phyloP scores from a whole-genome alignment of 257 asterid genomes.

The Solanum tarijense region DNA sequence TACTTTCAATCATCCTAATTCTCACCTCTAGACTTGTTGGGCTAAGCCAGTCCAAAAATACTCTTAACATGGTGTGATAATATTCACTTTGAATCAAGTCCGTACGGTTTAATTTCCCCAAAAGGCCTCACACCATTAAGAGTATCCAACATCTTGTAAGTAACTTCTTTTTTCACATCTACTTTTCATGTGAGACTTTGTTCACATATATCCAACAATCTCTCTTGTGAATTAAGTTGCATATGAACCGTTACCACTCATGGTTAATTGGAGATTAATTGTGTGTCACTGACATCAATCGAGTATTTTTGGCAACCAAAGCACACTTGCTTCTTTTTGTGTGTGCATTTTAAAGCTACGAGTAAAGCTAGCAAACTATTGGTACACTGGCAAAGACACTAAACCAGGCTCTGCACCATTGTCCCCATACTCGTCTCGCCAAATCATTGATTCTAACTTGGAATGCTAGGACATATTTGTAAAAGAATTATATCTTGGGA shows the following conservation, averaged over 20 bases:
- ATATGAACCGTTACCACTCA: neutral
- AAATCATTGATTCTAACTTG: neutral
- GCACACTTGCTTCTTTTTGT: neutral
- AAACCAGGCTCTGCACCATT: neutral
- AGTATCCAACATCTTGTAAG: neutral
- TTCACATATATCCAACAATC: neutral
- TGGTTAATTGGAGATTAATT: neutral
- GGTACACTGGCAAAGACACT: neutral
- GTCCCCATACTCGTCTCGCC: neutral
- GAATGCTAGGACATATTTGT: neutral
- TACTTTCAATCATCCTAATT: too few species aligned
- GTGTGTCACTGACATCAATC: neutral
- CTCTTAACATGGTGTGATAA: neutral
- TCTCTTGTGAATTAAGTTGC: neutral
- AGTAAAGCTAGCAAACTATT: fast-evolving
- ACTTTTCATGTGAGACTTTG: neutral
- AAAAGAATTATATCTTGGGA: neutral
- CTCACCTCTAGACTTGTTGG: neutral
- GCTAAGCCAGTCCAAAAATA: neutral
- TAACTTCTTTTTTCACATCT: neutral
- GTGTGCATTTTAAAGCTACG: neutral
- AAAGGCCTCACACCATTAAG: neutral
- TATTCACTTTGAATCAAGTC: neutral
- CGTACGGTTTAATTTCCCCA: fast-evolving
- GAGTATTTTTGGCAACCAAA: neutral